Conservation (phyloP, 2,329 filamentous ascomycete species). For the Fusarium tjaetaba region DNA sequence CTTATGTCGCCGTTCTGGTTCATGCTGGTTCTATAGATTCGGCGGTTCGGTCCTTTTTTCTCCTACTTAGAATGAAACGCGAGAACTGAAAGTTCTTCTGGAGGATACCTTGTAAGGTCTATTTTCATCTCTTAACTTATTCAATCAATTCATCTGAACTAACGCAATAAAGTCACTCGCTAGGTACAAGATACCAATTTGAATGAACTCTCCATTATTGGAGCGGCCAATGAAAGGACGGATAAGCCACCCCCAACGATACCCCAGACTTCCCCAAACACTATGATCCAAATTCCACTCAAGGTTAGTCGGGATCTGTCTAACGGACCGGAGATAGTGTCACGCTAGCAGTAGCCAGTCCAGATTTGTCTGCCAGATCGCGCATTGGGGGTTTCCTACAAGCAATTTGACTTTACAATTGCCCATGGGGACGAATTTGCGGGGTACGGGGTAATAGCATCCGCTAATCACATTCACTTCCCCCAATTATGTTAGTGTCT, state of each 20-base stretch:
- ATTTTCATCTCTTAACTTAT: too few relatives aligned
- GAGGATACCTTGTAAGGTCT: too few relatives aligned
- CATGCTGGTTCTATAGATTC: fast-evolving
- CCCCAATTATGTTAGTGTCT: background rate
- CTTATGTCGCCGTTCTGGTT: background rate
- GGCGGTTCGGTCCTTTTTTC: too few relatives aligned
- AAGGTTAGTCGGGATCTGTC: background rate
- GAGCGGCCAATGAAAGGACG: background rate
- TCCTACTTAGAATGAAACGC: background rate
- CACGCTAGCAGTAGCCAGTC: background rate
- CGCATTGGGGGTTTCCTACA: background rate
- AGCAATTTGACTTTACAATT: background rate
- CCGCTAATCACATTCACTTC: background rate
- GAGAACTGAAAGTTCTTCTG: too few relatives aligned
- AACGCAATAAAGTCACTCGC: fast-evolving
- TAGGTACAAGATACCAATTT: fast-evolving
- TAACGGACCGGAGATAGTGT: background rate
- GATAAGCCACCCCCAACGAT: background rate
- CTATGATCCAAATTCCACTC: background rate
- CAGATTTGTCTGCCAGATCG: background rate
- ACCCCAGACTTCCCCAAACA: background rate
- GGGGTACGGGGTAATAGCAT: background rate
- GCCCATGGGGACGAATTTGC: background rate
- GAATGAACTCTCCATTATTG: fast-evolving
- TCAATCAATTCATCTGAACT: too few relatives aligned